phyloP scores from a whole-genome alignment of 495 filamentous ascomycete species.

The Aspergillus sclerotiicarbonarius region DNA sequence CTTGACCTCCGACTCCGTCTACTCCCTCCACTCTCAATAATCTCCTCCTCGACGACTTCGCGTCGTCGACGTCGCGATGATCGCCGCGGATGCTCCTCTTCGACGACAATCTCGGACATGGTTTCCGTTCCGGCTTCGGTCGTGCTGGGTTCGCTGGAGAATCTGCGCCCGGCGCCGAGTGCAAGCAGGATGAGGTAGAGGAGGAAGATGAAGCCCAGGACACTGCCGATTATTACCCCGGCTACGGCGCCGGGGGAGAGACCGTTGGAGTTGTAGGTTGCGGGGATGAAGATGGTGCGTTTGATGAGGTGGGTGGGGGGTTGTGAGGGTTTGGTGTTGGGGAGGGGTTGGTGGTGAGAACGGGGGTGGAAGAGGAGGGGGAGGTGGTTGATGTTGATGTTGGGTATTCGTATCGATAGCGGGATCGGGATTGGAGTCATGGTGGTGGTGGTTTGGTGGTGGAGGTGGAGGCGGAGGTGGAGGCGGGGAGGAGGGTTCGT shows the following conservation, averaged over 20 bases:
- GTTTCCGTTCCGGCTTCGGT: conserved; percentile 16
- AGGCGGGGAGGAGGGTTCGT: background rate
- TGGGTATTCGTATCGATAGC: background rate
- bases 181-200: conserved; percentile 73
- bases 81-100: conserved; percentile 8
- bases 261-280: conserved; percentile 62
- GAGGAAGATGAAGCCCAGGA: conserved; percentile 78
- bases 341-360: background rate
- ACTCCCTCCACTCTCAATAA: background rate
- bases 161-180: conserved; percentile 46
- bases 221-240: conserved; percentile 78
- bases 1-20: background rate
- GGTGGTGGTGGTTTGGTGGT: background rate
- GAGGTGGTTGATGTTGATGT: background rate
- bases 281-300: conserved; percentile 54
- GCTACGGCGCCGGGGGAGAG: conserved; percentile 71
- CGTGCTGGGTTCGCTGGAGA: conserved; percentile 26
- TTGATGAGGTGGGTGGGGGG: background rate
- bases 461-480: background rate
- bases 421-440: background rate
- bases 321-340: conserved; percentile 8
- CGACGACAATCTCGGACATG: conserved; percentile 18
- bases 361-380: background rate
- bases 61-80: background rate
- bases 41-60: background rate